A percentile compares a stretch with the other conserved stretches of the same genome.
Conservation (phyloP, 2,329 filamentous ascomycete genomes). For the Alternaria triticina region DNA sequence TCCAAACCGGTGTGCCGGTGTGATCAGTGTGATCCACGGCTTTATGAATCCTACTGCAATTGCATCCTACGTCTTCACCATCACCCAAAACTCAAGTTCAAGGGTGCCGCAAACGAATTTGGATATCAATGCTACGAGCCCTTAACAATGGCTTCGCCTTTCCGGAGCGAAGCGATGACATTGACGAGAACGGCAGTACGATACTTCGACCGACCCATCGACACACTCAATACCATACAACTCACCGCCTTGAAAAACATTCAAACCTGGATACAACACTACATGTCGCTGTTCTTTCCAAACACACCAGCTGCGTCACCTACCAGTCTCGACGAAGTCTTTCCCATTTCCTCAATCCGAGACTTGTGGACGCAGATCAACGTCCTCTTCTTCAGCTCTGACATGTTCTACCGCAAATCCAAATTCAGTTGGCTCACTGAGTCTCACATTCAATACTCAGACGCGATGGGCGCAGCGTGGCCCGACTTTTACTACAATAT, state of each 20-base stretch:
- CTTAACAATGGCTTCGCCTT: neutral
- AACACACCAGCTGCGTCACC: neutral
- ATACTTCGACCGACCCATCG: neutral
- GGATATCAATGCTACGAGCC: neutral
- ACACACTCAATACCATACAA: neutral
- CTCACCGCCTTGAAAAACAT: neutral
- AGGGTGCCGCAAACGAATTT: conserved; percentile 7
- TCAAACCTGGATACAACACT: neutral
- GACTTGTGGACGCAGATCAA: neutral
- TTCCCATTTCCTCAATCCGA: neutral
- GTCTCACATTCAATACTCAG: neutral
- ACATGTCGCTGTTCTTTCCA: neutral
- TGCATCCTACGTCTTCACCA: neutral
- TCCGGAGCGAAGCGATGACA: neutral
- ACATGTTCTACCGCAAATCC: neutral
- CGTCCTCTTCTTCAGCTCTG: neutral
- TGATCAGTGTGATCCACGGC: neutral
- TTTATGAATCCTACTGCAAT: neutral
- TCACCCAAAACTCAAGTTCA: neutral
- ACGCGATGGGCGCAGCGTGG: neutral
- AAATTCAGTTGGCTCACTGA: neutral
- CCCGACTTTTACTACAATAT: neutral
- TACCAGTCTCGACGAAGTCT: neutral
- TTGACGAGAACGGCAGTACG: neutral
- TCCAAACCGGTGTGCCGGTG: neutral